Conservation (phyloP, 192 early-diverging fungal species). For the Entomortierella beljakovae region DNA sequence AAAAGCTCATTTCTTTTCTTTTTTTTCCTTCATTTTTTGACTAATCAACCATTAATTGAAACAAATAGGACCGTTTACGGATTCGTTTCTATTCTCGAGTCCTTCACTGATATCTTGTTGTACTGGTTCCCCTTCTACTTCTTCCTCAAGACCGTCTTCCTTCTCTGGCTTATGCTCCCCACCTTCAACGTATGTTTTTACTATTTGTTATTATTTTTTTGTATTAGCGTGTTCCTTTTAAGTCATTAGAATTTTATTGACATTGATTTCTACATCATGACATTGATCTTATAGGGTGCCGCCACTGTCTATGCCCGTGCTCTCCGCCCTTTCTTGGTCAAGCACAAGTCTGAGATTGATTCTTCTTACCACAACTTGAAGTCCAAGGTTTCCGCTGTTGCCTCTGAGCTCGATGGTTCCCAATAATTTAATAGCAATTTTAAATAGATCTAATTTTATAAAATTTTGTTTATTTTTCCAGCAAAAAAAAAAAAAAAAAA, state of each 20-base stretch:
- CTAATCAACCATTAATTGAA: neutral
- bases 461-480: neutral
- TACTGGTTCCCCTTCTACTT: conserved; percentile 99
- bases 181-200: conserved; percentile 65
- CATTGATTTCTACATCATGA: conserved; percentile 16
- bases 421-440: no score
- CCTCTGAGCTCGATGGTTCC: conserved; percentile 44
- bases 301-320: conserved; percentile 79
- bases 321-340: conserved; percentile 80
- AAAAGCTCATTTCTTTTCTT: neutral
- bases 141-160: conserved; percentile 88
- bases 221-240: neutral
- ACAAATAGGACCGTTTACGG: conserved; percentile 80
- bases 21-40: neutral
- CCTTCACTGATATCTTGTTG: conserved; percentile 88
- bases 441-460: no score
- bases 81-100: conserved; percentile 88
- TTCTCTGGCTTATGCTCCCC: conserved; percentile 88
- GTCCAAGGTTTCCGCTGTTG: conserved; percentile 52
- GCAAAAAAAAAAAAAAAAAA: neutral
- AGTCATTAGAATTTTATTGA: neutral
- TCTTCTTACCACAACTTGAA: conserved; percentile 41
- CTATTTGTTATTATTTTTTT: conserved; percentile 22
- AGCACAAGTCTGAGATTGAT: conserved; percentile 59
- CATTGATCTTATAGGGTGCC: conserved; percentile 82